Conservation (phyloP, 2,329 filamentous ascomycete genomes). For the Fusarium sp. region DNA sequence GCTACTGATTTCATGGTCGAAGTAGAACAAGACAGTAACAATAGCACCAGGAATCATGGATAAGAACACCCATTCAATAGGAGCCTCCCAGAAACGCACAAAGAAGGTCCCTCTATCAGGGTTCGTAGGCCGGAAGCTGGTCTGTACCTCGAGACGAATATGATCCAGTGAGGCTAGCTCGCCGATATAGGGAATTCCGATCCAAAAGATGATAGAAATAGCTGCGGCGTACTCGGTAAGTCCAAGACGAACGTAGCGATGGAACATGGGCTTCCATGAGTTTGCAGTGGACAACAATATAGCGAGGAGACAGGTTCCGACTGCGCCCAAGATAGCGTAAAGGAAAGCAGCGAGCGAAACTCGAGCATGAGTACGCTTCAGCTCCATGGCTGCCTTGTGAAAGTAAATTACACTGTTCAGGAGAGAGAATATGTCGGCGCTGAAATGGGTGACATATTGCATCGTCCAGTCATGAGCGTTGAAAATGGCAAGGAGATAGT, state of each 20-base stretch:
- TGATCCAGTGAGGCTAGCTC: slow-evolving; percentile 69
- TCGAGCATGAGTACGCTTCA: slow-evolving; percentile 66
- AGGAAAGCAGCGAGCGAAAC: slow-evolving; percentile 72
- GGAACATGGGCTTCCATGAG: slow-evolving; percentile 70
- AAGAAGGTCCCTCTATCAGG: slow-evolving; percentile 67
- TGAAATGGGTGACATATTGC: slow-evolving; percentile 75
- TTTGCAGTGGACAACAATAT: slow-evolving; percentile 71
- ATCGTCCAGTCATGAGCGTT: slow-evolving; percentile 78
- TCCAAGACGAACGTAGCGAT: slow-evolving; percentile 69
- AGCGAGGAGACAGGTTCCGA: slow-evolving; percentile 71
- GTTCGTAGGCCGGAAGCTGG: slow-evolving; percentile 65
- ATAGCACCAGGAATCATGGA: slow-evolving; percentile 71
- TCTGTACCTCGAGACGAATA: slow-evolving; percentile 66
- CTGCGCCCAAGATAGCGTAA: slow-evolving; percentile 71
- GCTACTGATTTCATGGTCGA: slow-evolving; percentile 75
- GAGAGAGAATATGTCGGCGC: slow-evolving; percentile 73
- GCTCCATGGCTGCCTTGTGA: slow-evolving; percentile 73
- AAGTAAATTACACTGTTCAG: slow-evolving; percentile 76
- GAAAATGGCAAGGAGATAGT: slow-evolving; percentile 71
- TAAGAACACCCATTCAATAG: slow-evolving; percentile 68
- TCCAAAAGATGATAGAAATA: slow-evolving; percentile 73
- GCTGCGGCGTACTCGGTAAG: slow-evolving; percentile 73
- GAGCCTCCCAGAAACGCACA: slow-evolving; percentile 71
- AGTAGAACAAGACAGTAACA: slow-evolving; percentile 75
- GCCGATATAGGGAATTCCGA: slow-evolving; percentile 70